phyloP scores from a whole-genome alignment of 495 filamentous ascomycete species.

The Neurospora sp. region DNA sequence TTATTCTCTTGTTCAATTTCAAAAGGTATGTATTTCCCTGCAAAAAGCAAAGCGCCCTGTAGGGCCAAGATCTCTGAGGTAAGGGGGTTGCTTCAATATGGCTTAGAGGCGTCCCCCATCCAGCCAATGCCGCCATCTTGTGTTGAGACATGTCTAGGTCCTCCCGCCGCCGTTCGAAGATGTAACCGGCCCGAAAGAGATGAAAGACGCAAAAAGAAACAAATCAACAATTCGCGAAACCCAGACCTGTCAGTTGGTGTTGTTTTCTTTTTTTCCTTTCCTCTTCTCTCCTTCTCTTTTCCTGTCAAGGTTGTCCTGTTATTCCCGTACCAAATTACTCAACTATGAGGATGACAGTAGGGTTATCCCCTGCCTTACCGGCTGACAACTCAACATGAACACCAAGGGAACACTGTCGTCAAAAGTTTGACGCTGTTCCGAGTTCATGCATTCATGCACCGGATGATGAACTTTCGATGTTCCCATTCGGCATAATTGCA shows the following conservation, averaged over 20 bases:
- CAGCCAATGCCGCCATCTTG: neutral
- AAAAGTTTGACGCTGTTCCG: neutral
- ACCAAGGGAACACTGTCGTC: neutral
- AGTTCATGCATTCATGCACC: neutral
- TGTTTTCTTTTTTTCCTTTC: neutral
- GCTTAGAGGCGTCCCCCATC: neutral
- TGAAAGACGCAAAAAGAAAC: neutral
- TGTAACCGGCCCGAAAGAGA: neutral
- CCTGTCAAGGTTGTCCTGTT: neutral
- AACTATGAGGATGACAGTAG: neutral
- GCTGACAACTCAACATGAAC: neutral
- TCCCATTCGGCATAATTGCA: neutral
- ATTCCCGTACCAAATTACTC: neutral
- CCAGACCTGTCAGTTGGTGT: neutral
- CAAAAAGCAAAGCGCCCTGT: constrained; percentile 3
- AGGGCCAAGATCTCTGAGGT: neutral
- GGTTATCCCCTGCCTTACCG: neutral
- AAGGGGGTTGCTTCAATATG: neutral
- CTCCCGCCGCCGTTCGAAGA: constrained; percentile 1
- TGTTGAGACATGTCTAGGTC: neutral
- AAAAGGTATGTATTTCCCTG: neutral
- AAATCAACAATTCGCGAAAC: neutral
- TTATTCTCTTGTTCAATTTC: neutral
- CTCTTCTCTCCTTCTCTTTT: neutral
- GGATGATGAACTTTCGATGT: neutral